Percentiles rank a stretch among this genome's conserved stretches.
Conservation (phyloP, 495 filamentous ascomycete species). For the Penicillium waksmanii region DNA sequence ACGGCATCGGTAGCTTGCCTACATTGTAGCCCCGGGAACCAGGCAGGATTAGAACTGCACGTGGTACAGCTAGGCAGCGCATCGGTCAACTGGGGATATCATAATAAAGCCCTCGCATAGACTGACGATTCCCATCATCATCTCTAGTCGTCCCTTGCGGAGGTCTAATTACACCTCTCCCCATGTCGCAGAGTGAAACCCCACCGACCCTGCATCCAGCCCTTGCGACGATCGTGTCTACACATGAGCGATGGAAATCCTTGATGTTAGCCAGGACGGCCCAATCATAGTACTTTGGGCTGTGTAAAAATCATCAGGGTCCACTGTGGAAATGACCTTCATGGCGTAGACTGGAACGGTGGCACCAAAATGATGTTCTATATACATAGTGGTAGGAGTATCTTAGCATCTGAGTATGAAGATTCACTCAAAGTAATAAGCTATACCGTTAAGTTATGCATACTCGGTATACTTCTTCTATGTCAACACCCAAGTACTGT, state of each 20-base stretch:
- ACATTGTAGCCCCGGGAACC: not conserved
- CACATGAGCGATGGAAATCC: slow-evolving; percentile 1
- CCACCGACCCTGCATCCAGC: not conserved
- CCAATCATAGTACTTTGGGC: slow-evolving; percentile 1
- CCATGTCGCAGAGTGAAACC: slow-evolving; percentile 1
- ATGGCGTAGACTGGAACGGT: not conserved
- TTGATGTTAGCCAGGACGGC: not conserved
- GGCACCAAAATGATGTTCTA: no score
- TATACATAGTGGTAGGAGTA: no score
- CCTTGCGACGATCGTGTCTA: not conserved
- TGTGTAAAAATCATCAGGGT: not conserved
- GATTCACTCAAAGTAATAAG: no score
- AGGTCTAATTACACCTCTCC: not conserved
- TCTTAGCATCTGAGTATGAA: no score
- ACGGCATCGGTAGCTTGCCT: not conserved
- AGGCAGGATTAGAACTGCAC: not conserved
- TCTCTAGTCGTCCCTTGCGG: not conserved
- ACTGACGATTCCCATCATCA: not conserved
- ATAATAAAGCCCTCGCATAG: slow-evolving; percentile 3
- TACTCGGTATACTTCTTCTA: no score
- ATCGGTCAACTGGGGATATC: not conserved
- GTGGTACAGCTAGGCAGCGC: not conserved
- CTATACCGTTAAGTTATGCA: no score
- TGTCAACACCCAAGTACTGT: no score
- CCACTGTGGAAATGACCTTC: not conserved